phyloP scores from a whole-genome alignment of 2,329 filamentous ascomycete genomes.

The Stemphylium lycopersici region DNA sequence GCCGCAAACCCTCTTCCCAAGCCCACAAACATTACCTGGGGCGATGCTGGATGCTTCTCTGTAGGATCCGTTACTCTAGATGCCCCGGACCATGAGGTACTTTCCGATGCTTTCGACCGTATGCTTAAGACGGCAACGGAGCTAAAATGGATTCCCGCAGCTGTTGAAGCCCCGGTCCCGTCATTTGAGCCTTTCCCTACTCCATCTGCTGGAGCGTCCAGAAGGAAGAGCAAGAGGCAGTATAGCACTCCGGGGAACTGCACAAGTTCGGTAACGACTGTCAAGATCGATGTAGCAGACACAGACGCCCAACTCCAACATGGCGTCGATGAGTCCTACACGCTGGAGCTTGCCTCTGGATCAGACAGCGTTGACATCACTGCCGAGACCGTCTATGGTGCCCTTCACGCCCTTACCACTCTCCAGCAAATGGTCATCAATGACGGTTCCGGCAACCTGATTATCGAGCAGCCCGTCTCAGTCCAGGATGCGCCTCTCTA shows the following conservation, averaged over 20 bases:
- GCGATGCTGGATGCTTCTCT: constrained; percentile 56
- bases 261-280: constrained; percentile 46
- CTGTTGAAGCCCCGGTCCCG: constrained; percentile 59
- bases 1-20: constrained; percentile 62
- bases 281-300: constrained; percentile 57
- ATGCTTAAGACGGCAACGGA: constrained; percentile 55
- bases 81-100: constrained; percentile 41
- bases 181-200: constrained; percentile 60
- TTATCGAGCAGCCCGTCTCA: constrained; percentile 60
- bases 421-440: constrained; percentile 62
- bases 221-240: constrained; percentile 30
- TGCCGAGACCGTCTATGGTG: constrained; percentile 61
- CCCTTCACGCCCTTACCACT: constrained; percentile 63
- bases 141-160: constrained; percentile 62
- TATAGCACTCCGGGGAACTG: constrained; percentile 29
- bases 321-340: constrained; percentile 64
- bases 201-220: constrained; percentile 29
- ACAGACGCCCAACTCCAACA: constrained; percentile 58
- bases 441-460: constrained; percentile 52
- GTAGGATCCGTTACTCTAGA: constrained; percentile 51
- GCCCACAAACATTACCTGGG: constrained; percentile 61
- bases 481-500: constrained; percentile 60
- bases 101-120: constrained; percentile 58
- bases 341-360: constrained; percentile 50
- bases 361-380: constrained; percentile 54